Conservation (phyloP, 1,284 basidiomycete species). For the Pseudomicrostroma phylloplanum region DNA sequence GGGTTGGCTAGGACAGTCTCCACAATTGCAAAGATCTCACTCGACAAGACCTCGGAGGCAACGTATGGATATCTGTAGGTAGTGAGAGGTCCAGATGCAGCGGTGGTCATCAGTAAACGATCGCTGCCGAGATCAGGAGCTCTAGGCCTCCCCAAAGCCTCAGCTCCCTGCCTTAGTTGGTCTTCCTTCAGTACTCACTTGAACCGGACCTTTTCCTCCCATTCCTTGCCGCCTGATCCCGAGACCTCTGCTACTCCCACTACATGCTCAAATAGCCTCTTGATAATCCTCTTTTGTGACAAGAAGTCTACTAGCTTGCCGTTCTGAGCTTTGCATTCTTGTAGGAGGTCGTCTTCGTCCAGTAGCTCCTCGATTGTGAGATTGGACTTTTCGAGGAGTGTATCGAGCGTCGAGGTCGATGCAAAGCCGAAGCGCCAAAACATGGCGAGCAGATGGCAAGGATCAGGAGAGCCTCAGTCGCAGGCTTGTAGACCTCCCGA, state of each 20-base stretch:
- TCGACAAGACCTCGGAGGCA: slow-evolving; percentile 89
- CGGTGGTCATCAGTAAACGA: neutral
- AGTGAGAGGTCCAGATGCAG: slow-evolving; percentile 7
- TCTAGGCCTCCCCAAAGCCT: too few relatives aligned
- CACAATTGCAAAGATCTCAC: slow-evolving; percentile 88
- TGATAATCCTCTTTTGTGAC: slow-evolving; percentile 69
- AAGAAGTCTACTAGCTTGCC: slow-evolving; percentile 79
- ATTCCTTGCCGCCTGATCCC: slow-evolving; percentile 55
- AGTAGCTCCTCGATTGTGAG: slow-evolving; percentile 74
- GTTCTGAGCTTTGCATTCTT: slow-evolving; percentile 93
- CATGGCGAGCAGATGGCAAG: slow-evolving; percentile 6
- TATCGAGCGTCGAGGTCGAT: slow-evolving; percentile 41
- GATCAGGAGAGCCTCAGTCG: too few relatives aligned
- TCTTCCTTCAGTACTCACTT: slow-evolving; percentile 28
- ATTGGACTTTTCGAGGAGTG: slow-evolving; percentile 43
- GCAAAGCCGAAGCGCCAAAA: slow-evolving; percentile 48
- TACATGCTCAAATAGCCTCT: slow-evolving; percentile 73
- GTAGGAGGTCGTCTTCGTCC: slow-evolving; percentile 86
- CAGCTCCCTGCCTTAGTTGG: neutral
- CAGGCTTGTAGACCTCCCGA: too few relatives aligned
- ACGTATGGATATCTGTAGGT: slow-evolving; percentile 69
- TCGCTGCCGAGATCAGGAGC: neutral
- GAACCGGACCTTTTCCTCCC: slow-evolving; percentile 49
- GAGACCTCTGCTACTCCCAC: slow-evolving; percentile 74
- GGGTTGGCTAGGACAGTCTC: slow-evolving; percentile 75